Evolutionary conservation across 1,284 basidiomycete genomes (phyloP).

Genomic region (Ganoderma lingzhi): DNA sequence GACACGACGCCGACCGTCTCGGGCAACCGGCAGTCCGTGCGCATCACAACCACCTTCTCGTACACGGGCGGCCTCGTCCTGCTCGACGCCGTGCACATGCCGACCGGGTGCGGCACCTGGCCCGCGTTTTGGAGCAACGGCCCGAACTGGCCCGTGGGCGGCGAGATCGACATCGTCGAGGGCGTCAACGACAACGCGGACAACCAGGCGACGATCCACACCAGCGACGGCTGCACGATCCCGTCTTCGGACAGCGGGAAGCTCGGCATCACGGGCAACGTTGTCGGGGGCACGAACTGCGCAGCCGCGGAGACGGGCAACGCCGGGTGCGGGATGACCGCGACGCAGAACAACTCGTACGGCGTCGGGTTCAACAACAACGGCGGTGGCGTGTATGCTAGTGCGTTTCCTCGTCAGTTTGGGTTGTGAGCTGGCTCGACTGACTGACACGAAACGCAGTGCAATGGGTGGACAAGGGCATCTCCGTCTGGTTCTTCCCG

Average conservation of each 20-base stretch:
- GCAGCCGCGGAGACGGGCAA: slow-evolving; percentile 64
- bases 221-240: slow-evolving; percentile 76
- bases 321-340: slow-evolving; percentile 71
- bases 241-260: slow-evolving; percentile 55
- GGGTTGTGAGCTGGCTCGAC: not conserved
- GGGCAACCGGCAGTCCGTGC: slow-evolving; percentile 75
- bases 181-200: slow-evolving; percentile 79
- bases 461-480: slow-evolving; percentile 78
- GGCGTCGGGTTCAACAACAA: slow-evolving; percentile 74
- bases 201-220: slow-evolving; percentile 86
- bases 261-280: slow-evolving; percentile 62
- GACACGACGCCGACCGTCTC: slow-evolving; percentile 80
- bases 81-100: slow-evolving; percentile 89
- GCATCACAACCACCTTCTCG: slow-evolving; percentile 72
- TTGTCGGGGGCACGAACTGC: slow-evolving; percentile 77
- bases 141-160: slow-evolving; percentile 76
- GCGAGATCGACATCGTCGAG: slow-evolving; percentile 91
- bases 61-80: slow-evolving; percentile 79
- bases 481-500: slow-evolving; percentile 85
- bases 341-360: slow-evolving; percentile 60
- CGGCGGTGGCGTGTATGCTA: slow-evolving; percentile 85
- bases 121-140: slow-evolving; percentile 69
- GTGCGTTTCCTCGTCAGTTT: slow-evolving; percentile 53
- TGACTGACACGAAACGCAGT: slow-evolving; percentile 48
- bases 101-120: slow-evolving; percentile 89